Percentiles rank a stretch among this genome's conserved stretches.
Evolutionary conservation across 2,329 filamentous ascomycete genomes (phyloP).

Genomic region (Ophiostoma himal-ulmi): DNA sequence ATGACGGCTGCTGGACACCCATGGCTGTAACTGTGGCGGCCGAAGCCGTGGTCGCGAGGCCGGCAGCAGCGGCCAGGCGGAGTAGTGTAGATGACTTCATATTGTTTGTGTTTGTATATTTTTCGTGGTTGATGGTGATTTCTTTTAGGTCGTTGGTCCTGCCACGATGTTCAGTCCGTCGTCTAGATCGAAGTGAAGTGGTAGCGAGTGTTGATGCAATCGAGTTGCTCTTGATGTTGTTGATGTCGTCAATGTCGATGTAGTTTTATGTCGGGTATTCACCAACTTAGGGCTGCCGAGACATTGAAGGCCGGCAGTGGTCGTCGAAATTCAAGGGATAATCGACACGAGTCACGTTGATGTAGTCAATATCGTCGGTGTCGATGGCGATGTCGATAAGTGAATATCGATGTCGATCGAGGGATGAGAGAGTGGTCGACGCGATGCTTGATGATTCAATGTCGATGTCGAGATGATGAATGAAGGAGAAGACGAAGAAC

Average conservation of each 20-base stretch:
- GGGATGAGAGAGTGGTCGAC: background rate
- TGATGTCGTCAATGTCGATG: background rate
- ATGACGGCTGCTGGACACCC: constrained; percentile 36
- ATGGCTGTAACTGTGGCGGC: constrained; percentile 19
- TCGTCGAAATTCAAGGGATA: background rate
- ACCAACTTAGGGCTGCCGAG: constrained; percentile 18
- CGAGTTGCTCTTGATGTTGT: background rate
- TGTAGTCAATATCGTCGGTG: background rate
- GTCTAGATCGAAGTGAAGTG: background rate
- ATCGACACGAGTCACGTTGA: background rate
- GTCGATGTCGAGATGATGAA: background rate
- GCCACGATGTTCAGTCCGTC: constrained; percentile 19
- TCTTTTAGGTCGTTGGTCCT: constrained; percentile 21
- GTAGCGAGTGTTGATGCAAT: background rate
- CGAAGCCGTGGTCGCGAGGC: constrained; percentile 19
- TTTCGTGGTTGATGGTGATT: background rate
- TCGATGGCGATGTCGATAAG: background rate
- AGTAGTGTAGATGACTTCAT: constrained; percentile 26
- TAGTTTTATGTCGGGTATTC: background rate
- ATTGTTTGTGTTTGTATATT: constrained; percentile 10
- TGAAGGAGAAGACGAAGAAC: constrained; percentile 14
- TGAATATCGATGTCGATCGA: background rate
- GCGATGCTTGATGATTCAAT: background rate
- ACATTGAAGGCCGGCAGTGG: constrained; percentile 19
- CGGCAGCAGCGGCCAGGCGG: constrained; percentile 21